Base-by-base conservation (phyloP, 306 rosid genomes). In the Psophocarpus tetragonolobus region DNA sequence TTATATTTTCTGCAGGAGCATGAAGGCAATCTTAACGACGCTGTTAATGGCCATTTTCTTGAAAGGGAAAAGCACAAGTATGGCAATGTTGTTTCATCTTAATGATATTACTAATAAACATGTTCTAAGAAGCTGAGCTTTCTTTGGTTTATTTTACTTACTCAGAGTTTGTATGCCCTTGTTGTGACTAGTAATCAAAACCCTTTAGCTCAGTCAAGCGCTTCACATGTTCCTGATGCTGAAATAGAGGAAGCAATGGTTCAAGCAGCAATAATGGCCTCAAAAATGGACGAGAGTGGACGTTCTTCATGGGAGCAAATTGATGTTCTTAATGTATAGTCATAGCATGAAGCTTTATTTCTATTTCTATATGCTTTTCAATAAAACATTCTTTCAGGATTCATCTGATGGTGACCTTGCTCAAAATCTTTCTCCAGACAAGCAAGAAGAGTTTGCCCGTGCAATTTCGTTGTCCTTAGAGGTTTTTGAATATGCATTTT, bases 251-350 rank as follows among this genome's bases (percentile, higher is more conserved):
- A 91, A 48, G 92, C 84, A 82, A 90, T 91, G 92, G 39, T 91
- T 78, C 89, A 76, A 75, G 93, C 96, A 74, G 93, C 90, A n/a
- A 87, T 93, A 18, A 87, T 81, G 85, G 92, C 93, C 81, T 93
- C 98, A 33, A 88, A 64, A 73, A 77, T 24, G 82, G 94, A 84
- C 21, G 48, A 67, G 63, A 77, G 68, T 80, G 82, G 71, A 81
- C 63, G 75, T 60, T 77, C 80, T 80, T 82, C 80, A 50, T 6
- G 64, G 74, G 72, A 18, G 65, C 83, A 63, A 68, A 48, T 23
- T 23, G 83, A 70, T 44, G 53, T 74, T 79, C 53, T 18, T 45
- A 71, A 71, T 56, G 90, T 87, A 78, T 71, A 53, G 23, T 23
- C 77, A 41, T 35, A 47, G 10, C 74, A 26, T 61, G 24, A 42